Evolutionary conservation across 345 rosid species (phyloP), one percentile per base, ranked within the genome.

Genomic region (Eutrema yunnanense): DNA sequence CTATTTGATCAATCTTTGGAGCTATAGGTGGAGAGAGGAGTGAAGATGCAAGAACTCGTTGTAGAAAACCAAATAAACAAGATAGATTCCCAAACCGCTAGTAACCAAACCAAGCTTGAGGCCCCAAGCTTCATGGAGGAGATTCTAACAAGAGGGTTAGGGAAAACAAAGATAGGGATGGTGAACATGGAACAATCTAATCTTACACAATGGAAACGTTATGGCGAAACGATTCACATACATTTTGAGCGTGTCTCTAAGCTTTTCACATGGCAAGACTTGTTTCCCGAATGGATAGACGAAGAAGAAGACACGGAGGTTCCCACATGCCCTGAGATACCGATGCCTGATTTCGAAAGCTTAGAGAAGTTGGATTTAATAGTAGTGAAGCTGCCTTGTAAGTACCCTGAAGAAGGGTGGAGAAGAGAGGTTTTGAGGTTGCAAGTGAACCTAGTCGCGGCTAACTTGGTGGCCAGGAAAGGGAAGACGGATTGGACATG

Each of bases 241-340:
- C 29, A 7, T 16, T 92, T 81, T 50, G 90, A 88, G 57, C 81
- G 48, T 46, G 96, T 88, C 29, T 86, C 98, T 2, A 71, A 84
- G 61, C 52, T 78, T 6, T 86, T 92, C 46, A 73, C 80, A 73
- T 95, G 98, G 98, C 77, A 80, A 55, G 85, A 90, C 65, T 69
- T 95, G 65, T 95, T 92, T 72, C 99, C 98, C 0, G 98, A 95
- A 72, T 95, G 98, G 99, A 95, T 95, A 37, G 96, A 95, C 11
- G 98, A 95, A 82, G 98, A 95, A 65, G 99, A 95, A 80, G 92
- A 90, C 11, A 78, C 67, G 0, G 90, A 88, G 3, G 87, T 80
- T 13, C 83, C 90, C 0, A 41, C 81, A 9, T 95, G 98, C 65
- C 98, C 98, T 0, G 94, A 92, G 73, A 80, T 95, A 53, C 96